Base-by-base conservation (phyloP, 1,139 yeast species). In the Blastobotrys arbuscula region DNA sequence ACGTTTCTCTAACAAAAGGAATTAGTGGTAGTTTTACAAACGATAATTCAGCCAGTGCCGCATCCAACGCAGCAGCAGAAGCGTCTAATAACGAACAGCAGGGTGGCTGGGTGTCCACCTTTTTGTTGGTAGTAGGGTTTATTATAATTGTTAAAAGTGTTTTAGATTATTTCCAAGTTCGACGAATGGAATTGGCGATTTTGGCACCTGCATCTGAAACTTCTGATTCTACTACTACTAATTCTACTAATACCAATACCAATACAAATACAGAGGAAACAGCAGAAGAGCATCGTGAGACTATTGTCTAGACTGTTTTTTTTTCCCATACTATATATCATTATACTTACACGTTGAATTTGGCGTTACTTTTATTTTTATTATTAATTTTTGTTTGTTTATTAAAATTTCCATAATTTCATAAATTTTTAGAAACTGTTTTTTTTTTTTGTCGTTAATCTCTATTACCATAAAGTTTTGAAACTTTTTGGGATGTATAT, bases 161-260 rank as follows among this genome's bases (percentile, higher is more conserved):
- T 20, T 70, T 76, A 47, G 95, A 86, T 64, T 92, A 81, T 64
- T 74, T 76, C 56, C 74, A 81, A 55, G 95, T 92, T n/a, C 81
- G 85, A 61, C 78, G 78, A 58, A 81, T 82, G 78, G 97, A 90
- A 63, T 70, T 65, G 53, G 75, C 72, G 20, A 83, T 87, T 31
- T 67, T 57, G 13, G 35, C 38, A 24, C 39, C 46, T 23, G 28
- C 44, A 40, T 2, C 48, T 31, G 24, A 35, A 33, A 12, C 39
- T 8, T 10, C 28, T 10, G 18, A 30, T 21, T 18, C 44, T 40
- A 20, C n/a, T 20, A 16, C 6, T 15, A 37, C 19, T 37, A 5
- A 5, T n/a, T 16, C 31, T 24, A 39, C 34, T 31, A 40, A 40
- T 18, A 33, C 20, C 30, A 33, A 37, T 18, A 39, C 47, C n/a